phyloP scores from a whole-genome alignment of 768 basidiomycete species.

The Tricholoma hemisulphureum region DNA sequence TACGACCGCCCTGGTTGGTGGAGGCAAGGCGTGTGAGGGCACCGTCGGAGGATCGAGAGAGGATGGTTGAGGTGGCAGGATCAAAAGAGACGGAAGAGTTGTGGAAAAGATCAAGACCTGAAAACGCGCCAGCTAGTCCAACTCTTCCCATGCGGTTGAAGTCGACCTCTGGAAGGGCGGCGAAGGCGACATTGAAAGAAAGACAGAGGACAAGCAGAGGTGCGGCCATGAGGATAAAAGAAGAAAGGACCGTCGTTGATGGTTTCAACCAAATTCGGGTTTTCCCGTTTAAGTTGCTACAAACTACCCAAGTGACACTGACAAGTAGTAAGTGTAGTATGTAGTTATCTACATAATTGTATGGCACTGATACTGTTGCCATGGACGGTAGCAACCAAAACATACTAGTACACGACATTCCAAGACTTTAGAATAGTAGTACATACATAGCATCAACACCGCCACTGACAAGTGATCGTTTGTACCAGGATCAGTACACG shows the following conservation, averaged over 20 bases:
- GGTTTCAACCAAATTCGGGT: slow-evolving; percentile 17
- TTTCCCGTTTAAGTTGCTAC: slow-evolving; percentile 5
- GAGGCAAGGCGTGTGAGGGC: slow-evolving; percentile 67
- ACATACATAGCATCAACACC: no score
- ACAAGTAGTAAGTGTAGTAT: no score
- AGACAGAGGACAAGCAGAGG: slow-evolving; percentile 18
- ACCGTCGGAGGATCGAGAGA: slow-evolving; percentile 65
- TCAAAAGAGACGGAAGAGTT: slow-evolving; percentile 60
- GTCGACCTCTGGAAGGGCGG: slow-evolving; percentile 41
- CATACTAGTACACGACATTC: no score
- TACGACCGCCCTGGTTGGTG: slow-evolving; percentile 77
- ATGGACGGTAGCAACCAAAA: no score
- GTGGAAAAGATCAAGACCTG: slow-evolving; percentile 78
- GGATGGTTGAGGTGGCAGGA: slow-evolving; percentile 67
- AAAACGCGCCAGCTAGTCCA: slow-evolving; percentile 83
- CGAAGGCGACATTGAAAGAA: slow-evolving; percentile 28
- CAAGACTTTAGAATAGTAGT: no score
- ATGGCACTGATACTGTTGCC: no score
- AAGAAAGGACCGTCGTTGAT: background rate
- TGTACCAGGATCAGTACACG: background rate
- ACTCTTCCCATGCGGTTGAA: slow-evolving; percentile 85
- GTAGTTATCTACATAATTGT: no score
- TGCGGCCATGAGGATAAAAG: slow-evolving; percentile 12
- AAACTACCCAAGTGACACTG: no score
- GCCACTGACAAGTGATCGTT: background rate